Evolutionary conservation across 2,329 filamentous ascomycete species (phyloP), one percentile per base, ranked within the genome.

Genomic region (Beauveria varroae): DNA sequence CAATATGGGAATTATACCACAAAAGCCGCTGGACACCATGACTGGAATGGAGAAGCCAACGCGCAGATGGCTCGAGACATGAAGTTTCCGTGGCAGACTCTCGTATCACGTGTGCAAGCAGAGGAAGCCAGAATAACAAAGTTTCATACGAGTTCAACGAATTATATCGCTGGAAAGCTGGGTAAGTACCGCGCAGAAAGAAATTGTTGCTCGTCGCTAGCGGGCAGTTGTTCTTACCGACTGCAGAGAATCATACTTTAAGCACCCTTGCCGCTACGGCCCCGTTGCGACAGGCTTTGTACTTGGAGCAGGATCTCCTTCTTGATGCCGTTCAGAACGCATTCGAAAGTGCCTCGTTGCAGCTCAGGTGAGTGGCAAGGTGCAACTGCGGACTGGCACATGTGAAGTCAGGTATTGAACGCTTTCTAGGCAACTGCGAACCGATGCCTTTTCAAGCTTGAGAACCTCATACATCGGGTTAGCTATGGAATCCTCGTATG

Each of bases 41-140:
- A 75, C 60, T 81, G 78, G 78, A 81, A 81, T 56, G 67, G 74
- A 54, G 76, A 80, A 65, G 74, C 73, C 0, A 77, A 78, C 3
- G 34, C 60, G 1, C 43, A 43, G 1, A 78, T 80, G 76, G 68
- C 65, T 0, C 16, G 37, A 1, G 72, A 76, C 37, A 54, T 79
- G 34, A 58, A 52, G 1, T 37, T 44, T 0, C 68, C 68, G 5
- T 81, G 77, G 76, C 5, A 52, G 7, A 30, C 34, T n/a, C 34
- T 64, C 3, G 50, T 18, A 46, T 55, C 0, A 64, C 76, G 5
- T 26, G 56, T 1, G 12, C 12, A 1, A 43, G 41, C 0, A 0
- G 65, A 8, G 28, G 62, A 4, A 41, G 56, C 1, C 49, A 65
- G 0, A 47, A 24, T 47, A 6, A 12, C 44, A 14, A 22, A 47